Percentiles rank a stretch among this genome's conserved stretches.
Evolutionary conservation across 139 green algal species (phyloP).

Genomic region (Chlorella ohadii): DNA sequence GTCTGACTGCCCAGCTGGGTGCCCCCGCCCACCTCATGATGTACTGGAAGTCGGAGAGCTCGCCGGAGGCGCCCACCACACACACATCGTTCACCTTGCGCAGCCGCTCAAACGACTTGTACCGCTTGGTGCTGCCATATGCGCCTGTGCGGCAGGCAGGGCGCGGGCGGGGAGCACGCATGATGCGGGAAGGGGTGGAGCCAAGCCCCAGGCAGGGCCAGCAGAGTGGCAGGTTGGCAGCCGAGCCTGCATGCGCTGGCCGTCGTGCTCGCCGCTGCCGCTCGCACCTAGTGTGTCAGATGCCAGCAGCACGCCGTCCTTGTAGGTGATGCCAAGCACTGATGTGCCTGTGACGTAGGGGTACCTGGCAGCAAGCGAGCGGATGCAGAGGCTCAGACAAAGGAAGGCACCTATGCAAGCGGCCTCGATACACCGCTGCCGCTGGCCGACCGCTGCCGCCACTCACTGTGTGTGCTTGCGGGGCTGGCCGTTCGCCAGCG

Average conservation of each 20-base stretch:
- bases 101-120: slow-evolving; percentile 94
- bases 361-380: slow-evolving; percentile 61
- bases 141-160: slow-evolving; percentile 61
- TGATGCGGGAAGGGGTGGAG: too few relatives aligned
- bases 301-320: slow-evolving; percentile 94
- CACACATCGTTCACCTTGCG: slow-evolving; percentile 75
- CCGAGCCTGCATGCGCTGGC: too few relatives aligned
- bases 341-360: slow-evolving; percentile 97
- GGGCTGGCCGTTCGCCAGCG: slow-evolving; percentile 34
- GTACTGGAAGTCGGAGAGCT: slow-evolving; percentile 96
- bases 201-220: too few relatives aligned
- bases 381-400: too few relatives aligned
- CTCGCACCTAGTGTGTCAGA: slow-evolving; percentile 92
- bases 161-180: too few relatives aligned
- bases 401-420: too few relatives aligned
- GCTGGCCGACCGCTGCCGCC: neutral
- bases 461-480: slow-evolving; percentile 59
- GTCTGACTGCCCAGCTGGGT: too few relatives aligned
- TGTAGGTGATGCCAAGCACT: slow-evolving; percentile 96
- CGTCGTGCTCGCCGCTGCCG: too few relatives aligned
- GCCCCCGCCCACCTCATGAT: slow-evolving; percentile 61
- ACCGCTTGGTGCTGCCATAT: slow-evolving; percentile 98
- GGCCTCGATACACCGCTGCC: neutral
- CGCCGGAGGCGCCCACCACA: slow-evolving; percentile 87
- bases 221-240: too few relatives aligned